phyloP scores from a whole-genome alignment of 1,139 yeast species.

The Citeromyces siamensis region DNA sequence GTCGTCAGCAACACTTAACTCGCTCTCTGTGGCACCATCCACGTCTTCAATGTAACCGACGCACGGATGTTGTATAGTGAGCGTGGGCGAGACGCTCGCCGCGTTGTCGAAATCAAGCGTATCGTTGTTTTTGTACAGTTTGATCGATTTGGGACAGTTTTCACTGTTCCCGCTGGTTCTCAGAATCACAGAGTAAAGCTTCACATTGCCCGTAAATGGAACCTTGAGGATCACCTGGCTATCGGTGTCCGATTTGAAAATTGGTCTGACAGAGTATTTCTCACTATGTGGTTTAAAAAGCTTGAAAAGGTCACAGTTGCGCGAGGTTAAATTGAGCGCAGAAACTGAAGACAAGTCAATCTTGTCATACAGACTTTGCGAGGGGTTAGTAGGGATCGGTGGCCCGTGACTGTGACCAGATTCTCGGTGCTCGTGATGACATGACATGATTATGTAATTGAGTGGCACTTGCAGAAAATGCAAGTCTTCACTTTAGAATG shows the following conservation, averaged over 20 bases:
- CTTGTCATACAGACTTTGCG: slow-evolving; percentile 55
- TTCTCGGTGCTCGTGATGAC: slow-evolving; percentile 14
- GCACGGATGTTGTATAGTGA: slow-evolving; percentile 50
- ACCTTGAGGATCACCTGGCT: slow-evolving; percentile 64
- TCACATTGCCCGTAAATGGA: slow-evolving; percentile 72
- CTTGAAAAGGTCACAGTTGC: slow-evolving; percentile 33
- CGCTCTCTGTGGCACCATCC: slow-evolving; percentile 9
- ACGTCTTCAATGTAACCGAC: slow-evolving; percentile 31
- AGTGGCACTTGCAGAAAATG: too few relatives aligned
- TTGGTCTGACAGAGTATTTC: slow-evolving; percentile 30
- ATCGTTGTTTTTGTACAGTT: slow-evolving; percentile 60
- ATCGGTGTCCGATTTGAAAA: slow-evolving; percentile 68
- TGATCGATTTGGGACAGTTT: slow-evolving; percentile 57
- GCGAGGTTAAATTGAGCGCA: slow-evolving; percentile 52
- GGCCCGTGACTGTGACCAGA: slow-evolving; percentile 34
- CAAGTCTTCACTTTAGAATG: too few relatives aligned
- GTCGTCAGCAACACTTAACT: slow-evolving; percentile 24
- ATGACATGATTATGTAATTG: neutral
- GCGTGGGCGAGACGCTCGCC: slow-evolving; percentile 34
- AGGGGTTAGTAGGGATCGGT: slow-evolving; percentile 59
- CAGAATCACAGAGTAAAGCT: slow-evolving; percentile 58
- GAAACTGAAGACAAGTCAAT: slow-evolving; percentile 51
- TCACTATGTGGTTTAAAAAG: slow-evolving; percentile 37
- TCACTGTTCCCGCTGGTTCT: slow-evolving; percentile 48
- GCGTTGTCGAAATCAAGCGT: slow-evolving; percentile 63